Evolutionary conservation across 1,139 yeast genomes (phyloP).

Genomic region (Scheffersomyces lignicola): DNA sequence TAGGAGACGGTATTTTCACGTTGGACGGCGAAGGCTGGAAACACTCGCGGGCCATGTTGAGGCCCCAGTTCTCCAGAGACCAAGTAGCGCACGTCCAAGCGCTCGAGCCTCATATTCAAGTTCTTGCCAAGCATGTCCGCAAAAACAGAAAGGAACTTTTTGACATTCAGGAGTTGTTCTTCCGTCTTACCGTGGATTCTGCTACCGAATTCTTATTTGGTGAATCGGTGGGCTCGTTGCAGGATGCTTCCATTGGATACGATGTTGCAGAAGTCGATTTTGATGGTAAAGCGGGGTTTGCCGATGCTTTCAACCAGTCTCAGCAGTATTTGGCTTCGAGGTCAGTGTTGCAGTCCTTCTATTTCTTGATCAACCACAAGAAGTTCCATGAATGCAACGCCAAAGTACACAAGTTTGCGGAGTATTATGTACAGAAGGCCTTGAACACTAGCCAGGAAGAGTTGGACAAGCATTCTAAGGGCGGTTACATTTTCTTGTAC

Average conservation of each 20-base stretch:
- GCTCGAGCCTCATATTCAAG: constrained; percentile 49
- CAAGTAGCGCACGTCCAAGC: constrained; percentile 51
- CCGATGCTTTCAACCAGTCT: constrained; percentile 42
- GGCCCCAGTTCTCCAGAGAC: constrained; percentile 60
- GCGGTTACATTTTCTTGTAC: constrained; percentile 50
- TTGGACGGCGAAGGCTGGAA: constrained; percentile 58
- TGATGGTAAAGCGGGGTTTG: constrained; percentile 40
- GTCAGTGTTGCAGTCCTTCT: constrained; percentile 33
- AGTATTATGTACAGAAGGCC: constrained; percentile 29
- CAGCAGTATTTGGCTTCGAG: constrained; percentile 41
- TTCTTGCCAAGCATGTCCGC: constrained; percentile 33
- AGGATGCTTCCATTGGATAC: constrained; percentile 25
- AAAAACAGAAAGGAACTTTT: constrained; percentile 29
- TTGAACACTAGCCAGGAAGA: constrained; percentile 28
- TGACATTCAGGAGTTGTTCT: constrained; percentile 52
- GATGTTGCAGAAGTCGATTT: constrained; percentile 13
- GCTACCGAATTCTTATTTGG: constrained; percentile 64
- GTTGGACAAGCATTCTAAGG: constrained; percentile 29
- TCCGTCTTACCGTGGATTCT: constrained; percentile 54
- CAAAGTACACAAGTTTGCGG: constrained; percentile 35
- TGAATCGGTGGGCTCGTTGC: constrained; percentile 45
- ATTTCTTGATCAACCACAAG: constrained; percentile 29
- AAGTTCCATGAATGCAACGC: constrained; percentile 31
- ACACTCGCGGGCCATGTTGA: constrained; percentile 55
- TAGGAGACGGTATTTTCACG: constrained; percentile 62